Evolutionary conservation across 495 filamentous ascomycete genomes (phyloP).

Genomic region (Wilcoxina mikolae): DNA sequence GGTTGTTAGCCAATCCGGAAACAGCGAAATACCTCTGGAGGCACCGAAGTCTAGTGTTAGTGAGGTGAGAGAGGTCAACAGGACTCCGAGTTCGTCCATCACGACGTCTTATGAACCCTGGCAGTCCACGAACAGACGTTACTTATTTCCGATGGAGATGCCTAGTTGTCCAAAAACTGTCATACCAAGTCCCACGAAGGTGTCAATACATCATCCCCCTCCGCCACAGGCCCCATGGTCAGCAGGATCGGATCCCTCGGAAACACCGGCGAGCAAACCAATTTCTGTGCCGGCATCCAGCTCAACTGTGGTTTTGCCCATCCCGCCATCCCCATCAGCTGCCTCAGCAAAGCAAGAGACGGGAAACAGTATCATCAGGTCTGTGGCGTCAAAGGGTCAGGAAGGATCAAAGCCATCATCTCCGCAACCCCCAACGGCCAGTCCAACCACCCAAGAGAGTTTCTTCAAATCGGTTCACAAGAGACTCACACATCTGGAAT

Average conservation of each 20-base stretch:
- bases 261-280: too few relatives aligned
- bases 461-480: conserved; percentile 97
- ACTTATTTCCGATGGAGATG: not conserved
- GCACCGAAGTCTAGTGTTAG: not conserved
- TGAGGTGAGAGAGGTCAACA: not conserved
- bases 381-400: not conserved
- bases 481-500: conserved; percentile 75
- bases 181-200: not conserved
- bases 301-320: not conserved
- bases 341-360: not conserved
- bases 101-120: not conserved
- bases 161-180: not conserved
- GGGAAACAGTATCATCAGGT: too few relatives aligned
- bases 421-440: conserved; percentile 41
- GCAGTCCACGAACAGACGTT: not conserved
- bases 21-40: not conserved
- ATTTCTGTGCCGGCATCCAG: not conserved
- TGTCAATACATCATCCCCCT: not conserved
- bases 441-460: conserved; percentile 81
- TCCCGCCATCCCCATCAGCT: not conserved
- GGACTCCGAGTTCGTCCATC: not conserved
- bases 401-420: not conserved
- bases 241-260: not conserved
- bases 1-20: not conserved
- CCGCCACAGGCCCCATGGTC: not conserved